phyloP scores from a whole-genome alignment of 1,139 yeast genomes.

The Kodamaea arcana region DNA sequence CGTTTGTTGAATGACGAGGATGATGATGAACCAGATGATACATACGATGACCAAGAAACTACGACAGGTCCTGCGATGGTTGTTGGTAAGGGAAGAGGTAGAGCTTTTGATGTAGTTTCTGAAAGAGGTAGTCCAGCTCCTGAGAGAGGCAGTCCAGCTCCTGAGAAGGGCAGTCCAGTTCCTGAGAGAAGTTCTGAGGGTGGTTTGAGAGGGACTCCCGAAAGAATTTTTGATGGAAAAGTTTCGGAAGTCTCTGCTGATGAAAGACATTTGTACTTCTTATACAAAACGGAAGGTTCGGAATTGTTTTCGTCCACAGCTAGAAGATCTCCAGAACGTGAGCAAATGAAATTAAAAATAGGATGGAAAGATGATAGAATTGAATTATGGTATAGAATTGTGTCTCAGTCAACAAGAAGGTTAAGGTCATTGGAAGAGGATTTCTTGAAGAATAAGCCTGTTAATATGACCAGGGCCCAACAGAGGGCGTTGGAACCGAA shows the following conservation, averaged over 20 bases:
- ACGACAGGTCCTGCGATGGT: conserved; percentile 30
- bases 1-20: conserved; percentile 64
- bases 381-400: conserved; percentile 88
- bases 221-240: conserved; percentile 6
- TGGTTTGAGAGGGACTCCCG: background rate
- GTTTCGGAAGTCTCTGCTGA: conserved; percentile 15
- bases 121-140: background rate
- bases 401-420: conserved; percentile 60
- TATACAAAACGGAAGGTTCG: conserved; percentile 50
- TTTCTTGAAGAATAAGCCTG: conserved; percentile 32
- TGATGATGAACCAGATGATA: conserved; percentile 81
- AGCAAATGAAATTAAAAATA: conserved; percentile 47
- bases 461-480: conserved; percentile 11
- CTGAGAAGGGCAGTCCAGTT: background rate
- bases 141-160: background rate
- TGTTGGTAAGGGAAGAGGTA: conserved; percentile 3
- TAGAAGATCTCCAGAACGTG: conserved; percentile 52
- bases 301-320: conserved; percentile 43
- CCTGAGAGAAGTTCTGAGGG: conserved; percentile 5
- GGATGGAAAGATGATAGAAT: conserved; percentile 86
- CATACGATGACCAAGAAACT: conserved; percentile 70
- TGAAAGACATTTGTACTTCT: conserved; percentile 56
- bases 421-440: conserved; percentile 60
- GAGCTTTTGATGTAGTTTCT: too few relatives aligned
- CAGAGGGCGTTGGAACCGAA: conserved; percentile 5